Evolutionary conservation across 2,329 filamentous ascomycete genomes (phyloP).

Genomic region (Penicillium italicum): DNA sequence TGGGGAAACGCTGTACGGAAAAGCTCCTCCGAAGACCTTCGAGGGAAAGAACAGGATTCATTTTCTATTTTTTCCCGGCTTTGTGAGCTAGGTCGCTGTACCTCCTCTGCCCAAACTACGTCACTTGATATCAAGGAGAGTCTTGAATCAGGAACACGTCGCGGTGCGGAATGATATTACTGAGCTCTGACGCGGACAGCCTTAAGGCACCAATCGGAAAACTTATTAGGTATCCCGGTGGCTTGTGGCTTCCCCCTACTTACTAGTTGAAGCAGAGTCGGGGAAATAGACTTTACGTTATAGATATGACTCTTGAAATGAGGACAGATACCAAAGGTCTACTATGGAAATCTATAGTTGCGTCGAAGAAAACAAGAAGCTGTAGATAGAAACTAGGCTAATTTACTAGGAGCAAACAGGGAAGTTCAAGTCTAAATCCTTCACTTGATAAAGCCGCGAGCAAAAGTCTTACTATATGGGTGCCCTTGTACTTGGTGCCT

Average conservation of each 20-base stretch:
- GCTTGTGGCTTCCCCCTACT: neutral
- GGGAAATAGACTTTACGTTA: neutral
- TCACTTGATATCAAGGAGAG: conserved; percentile 2
- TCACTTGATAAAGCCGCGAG: too few relatives aligned
- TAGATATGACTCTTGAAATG: neutral
- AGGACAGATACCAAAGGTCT: too few relatives aligned
- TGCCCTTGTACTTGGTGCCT: too few relatives aligned
- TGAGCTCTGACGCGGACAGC: neutral
- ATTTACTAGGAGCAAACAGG: too few relatives aligned
- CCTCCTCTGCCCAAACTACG: neutral
- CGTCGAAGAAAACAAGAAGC: too few relatives aligned
- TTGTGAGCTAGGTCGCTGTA: neutral
- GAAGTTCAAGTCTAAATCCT: too few relatives aligned
- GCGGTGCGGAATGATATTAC: conserved; percentile 3
- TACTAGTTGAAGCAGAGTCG: neutral
- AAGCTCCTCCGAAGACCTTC: neutral
- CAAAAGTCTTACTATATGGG: too few relatives aligned
- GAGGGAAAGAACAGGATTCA: neutral
- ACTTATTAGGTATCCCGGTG: neutral
- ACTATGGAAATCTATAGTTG: too few relatives aligned
- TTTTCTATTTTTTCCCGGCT: neutral
- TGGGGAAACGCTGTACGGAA: conserved; percentile 7
- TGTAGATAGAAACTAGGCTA: too few relatives aligned
- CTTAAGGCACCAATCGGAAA: conserved; percentile 6
- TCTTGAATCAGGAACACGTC: neutral